Evolutionary conservation across 306 rosid species (phyloP).

Genomic region (Datisca glomerata): DNA sequence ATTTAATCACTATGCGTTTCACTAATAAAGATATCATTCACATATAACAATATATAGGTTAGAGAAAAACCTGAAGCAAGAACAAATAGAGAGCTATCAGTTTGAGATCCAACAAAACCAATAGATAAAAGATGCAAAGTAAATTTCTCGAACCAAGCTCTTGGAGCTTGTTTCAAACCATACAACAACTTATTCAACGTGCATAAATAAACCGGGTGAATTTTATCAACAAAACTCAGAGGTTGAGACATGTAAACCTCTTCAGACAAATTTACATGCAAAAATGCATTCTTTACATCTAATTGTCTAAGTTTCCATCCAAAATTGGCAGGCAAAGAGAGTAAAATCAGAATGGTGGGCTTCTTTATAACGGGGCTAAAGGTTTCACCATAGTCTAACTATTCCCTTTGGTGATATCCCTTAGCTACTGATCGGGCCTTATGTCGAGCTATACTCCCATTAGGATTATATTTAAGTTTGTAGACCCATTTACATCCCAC

Average conservation of each 20-base stretch:
- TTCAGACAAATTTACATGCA: neutral
- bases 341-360: neutral
- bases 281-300: neutral
- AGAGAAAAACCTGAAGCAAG: neutral
- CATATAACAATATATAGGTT: constrained; percentile 29
- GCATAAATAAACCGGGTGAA: neutral
- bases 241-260: neutral
- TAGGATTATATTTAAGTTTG: no score
- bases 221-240: neutral
- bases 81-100: neutral
- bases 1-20: no score
- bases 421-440: neutral
- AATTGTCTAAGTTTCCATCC: neutral
- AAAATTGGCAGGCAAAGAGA: neutral
- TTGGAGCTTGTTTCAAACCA: neutral
- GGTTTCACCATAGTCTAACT: neutral
- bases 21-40: neutral
- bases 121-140: no score
- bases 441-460: neutral
- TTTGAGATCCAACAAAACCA: neutral
- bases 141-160: neutral
- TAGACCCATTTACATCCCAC: no score
- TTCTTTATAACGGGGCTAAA: neutral
- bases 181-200: neutral
- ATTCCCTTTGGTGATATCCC: neutral